Evolutionary conservation across 176 grass and related monocot genomes (phyloP).

Genomic region (Ampelocalamus luodianensis): DNA sequence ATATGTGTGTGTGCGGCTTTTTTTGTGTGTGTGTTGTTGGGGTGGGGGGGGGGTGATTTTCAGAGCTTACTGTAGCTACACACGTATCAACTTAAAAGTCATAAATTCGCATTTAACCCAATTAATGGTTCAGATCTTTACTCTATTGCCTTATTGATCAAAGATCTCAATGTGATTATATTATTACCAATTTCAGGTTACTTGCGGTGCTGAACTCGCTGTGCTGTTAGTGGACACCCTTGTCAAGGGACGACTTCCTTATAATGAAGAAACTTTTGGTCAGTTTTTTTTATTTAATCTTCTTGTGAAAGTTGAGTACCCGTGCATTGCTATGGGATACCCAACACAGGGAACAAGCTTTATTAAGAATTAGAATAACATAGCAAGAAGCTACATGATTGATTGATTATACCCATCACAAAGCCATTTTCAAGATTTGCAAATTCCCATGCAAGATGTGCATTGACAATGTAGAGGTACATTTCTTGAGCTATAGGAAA

Average conservation of each 20-base stretch:
- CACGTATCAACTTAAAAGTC: background rate
- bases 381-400: background rate
- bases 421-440: too few relatives aligned
- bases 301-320: background rate
- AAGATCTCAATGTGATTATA: constrained; percentile 11
- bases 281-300: constrained; percentile 40
- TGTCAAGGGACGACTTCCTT: constrained; percentile 62
- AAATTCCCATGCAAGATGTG: too few relatives aligned
- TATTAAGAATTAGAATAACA: background rate
- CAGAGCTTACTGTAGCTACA: too few relatives aligned
- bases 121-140: constrained; percentile 26
- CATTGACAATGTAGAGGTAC: too few relatives aligned
- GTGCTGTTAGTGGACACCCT: constrained; percentile 74
- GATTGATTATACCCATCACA: background rate
- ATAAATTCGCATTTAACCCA: background rate
- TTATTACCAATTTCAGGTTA: constrained; percentile 71
- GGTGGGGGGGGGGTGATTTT: too few relatives aligned
- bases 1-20: background rate
- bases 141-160: constrained; percentile 34
- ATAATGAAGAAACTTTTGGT: constrained; percentile 80
- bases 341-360: background rate
- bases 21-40: too few relatives aligned
- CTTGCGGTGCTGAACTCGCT: constrained; percentile 82
- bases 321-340: background rate
- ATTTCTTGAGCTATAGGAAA: too few relatives aligned